These are phyloP conservation scores for Bigelowiella natans DNA, from an alignment of 78 protist genomes.

Conservation along the genomic window DNA sequence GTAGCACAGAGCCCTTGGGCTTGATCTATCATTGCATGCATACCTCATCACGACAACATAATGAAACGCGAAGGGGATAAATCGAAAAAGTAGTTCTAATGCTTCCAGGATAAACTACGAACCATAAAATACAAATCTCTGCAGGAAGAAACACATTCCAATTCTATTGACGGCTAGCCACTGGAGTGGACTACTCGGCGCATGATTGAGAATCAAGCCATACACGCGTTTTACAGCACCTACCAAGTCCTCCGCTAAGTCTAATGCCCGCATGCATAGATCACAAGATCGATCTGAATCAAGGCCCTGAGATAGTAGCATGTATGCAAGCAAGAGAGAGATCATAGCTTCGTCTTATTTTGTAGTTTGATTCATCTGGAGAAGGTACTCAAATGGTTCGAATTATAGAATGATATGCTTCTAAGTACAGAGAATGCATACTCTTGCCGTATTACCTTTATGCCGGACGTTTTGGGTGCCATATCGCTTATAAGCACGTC, in stretches of 20 bases:
- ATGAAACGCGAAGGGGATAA: background rate
- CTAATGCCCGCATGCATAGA: background rate
- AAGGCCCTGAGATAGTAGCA: too few species aligned
- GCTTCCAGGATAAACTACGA: background rate
- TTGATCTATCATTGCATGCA: background rate
- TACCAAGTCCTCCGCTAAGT: background rate
- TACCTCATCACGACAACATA: background rate
- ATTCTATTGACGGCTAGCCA: too few species aligned
- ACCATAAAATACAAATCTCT: background rate
- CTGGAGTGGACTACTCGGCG: too few species aligned
- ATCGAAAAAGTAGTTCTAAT: background rate
- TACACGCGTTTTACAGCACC: too few species aligned
- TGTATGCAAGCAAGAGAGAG: too few species aligned
- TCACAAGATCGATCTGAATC: background rate
- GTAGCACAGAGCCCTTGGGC: background rate
- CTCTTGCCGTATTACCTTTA: too few species aligned
- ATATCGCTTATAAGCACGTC: background rate
- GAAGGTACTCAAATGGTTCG: too few species aligned
- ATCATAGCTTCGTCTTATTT: too few species aligned
- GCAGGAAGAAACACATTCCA: background rate
- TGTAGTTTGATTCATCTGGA: too few species aligned
- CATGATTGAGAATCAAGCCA: too few species aligned
- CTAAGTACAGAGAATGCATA: too few species aligned
- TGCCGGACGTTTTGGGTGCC: background rate
- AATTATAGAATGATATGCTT: too few species aligned